Evolutionary conservation across 108 stramenopile genomes (phyloP).

Genomic region (Aurantiochytrium sp.): DNA sequence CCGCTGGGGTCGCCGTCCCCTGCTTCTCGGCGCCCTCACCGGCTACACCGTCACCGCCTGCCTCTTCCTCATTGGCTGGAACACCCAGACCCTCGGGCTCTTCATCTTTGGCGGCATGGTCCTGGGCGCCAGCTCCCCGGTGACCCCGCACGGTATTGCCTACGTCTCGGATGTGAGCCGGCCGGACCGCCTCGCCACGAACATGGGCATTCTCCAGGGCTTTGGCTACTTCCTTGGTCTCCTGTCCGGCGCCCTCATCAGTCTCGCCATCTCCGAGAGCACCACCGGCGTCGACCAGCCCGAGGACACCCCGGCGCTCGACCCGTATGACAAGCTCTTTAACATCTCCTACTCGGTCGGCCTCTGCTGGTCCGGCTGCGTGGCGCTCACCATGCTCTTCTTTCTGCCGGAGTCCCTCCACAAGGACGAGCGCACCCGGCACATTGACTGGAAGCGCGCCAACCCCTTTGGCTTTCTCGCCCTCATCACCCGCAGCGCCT

Average conservation of each 20-base stretch:
- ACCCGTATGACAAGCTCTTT: not conserved
- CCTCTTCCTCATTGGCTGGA: slow-evolving; percentile 19
- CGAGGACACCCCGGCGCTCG: not conserved
- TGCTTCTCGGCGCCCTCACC: not conserved
- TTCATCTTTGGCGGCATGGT: slow-evolving; percentile 21
- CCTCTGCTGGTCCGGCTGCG: not conserved
- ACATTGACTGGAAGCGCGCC: slow-evolving; percentile 17
- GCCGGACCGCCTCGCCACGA: not conserved
- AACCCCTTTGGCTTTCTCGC: slow-evolving; percentile 20
- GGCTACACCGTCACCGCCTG: not conserved
- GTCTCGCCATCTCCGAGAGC: not conserved
- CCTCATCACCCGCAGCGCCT: not conserved
- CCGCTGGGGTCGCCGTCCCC: not conserved
- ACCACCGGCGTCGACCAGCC: not conserved
- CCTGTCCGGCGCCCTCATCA: not conserved
- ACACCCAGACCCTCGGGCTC: not conserved
- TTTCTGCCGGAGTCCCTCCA: slow-evolving; percentile 26
- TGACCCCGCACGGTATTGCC: not conserved
- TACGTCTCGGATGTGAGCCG: not conserved
- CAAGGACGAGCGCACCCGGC: not conserved
- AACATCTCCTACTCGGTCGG: not conserved
- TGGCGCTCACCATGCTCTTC: not conserved
- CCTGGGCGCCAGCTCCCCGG: not conserved
- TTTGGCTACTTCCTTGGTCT: slow-evolving; percentile 5
- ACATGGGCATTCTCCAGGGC: slow-evolving; percentile 4